Evolutionary conservation across 73 alveolate species (phyloP).

Genomic region (Symbiodinium pilosum): DNA sequence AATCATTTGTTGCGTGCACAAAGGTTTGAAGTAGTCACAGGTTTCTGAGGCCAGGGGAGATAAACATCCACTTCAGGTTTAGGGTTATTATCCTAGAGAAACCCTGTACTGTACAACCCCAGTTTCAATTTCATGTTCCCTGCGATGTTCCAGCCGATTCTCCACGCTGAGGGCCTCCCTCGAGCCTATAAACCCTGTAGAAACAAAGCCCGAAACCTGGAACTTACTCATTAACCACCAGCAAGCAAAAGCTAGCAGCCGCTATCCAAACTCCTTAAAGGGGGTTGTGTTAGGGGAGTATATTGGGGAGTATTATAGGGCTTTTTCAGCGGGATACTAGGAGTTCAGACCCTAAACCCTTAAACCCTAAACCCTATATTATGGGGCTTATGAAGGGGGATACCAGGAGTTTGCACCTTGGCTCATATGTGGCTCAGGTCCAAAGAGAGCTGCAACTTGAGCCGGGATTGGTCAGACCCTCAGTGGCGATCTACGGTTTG

Average conservation of each 20-base stretch:
- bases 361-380: not conserved
- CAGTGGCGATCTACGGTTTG: not conserved
- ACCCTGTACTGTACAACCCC: too few relatives aligned
- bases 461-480: slow-evolving; percentile 4
- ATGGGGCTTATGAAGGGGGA: not conserved
- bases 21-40: too few relatives aligned
- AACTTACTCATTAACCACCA: not conserved
- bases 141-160: too few relatives aligned
- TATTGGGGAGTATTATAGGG: too few relatives aligned
- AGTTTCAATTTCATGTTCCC: too few relatives aligned
- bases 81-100: too few relatives aligned
- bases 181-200: not conserved
- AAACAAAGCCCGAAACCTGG: not conserved
- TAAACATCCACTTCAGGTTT: too few relatives aligned
- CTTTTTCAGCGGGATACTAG: not conserved
- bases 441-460: not conserved
- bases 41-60: too few relatives aligned
- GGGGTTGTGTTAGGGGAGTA: too few relatives aligned
- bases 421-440: not conserved
- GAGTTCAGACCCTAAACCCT: not conserved
- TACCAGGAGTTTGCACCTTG: not conserved
- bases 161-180: not conserved
- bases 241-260: not conserved
- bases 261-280: not conserved
- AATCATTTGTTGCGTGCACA: too few relatives aligned